These are phyloP conservation scores for Euphorbia schlechtendalii DNA, from an alignment of 441 rosid genomes.

Conservation along the genomic window DNA sequence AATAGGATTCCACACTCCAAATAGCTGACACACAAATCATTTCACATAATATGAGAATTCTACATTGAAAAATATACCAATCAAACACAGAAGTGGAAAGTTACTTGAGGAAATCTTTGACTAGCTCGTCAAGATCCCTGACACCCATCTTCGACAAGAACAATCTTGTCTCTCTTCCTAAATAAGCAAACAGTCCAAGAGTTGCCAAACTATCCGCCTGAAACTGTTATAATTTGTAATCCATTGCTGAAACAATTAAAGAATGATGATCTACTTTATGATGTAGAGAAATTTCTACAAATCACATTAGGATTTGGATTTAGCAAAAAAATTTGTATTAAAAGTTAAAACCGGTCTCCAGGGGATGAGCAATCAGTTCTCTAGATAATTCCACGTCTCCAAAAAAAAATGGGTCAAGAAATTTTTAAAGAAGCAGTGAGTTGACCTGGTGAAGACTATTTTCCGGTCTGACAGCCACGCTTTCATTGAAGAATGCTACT, in stretches of 20 bases:
- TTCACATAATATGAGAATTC: conserved; percentile 2
- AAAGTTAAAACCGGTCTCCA: not conserved
- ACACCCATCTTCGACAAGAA: conserved; percentile 41
- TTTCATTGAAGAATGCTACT: conserved; percentile 40
- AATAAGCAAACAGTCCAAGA: conserved; percentile 63
- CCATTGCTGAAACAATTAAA: not conserved
- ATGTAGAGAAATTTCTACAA: not conserved
- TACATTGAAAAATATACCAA: conserved; percentile 5
- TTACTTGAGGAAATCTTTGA: conserved; percentile 60
- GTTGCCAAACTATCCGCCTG: conserved; percentile 53
- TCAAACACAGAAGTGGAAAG: conserved; percentile 6
- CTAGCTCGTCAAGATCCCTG: conserved; percentile 49
- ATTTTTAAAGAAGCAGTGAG: conserved; percentile 8
- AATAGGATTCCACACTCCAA: conserved; percentile 67
- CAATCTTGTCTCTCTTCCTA: conserved; percentile 52
- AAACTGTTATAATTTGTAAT: conserved; percentile 29
- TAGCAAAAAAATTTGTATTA: not conserved
- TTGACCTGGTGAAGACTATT: conserved; percentile 33
- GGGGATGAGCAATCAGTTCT: not conserved
- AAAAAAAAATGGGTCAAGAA: not conserved
- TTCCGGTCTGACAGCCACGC: conserved; percentile 19
- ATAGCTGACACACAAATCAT: conserved; percentile 37
- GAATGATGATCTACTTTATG: not conserved
- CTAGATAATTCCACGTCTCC: not conserved
- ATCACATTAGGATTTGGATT: not conserved